Evolutionary conservation across 2,329 filamentous ascomycete species (phyloP), one percentile per base, ranked within the genome.

Genomic region (Aspergillus intermedius): DNA sequence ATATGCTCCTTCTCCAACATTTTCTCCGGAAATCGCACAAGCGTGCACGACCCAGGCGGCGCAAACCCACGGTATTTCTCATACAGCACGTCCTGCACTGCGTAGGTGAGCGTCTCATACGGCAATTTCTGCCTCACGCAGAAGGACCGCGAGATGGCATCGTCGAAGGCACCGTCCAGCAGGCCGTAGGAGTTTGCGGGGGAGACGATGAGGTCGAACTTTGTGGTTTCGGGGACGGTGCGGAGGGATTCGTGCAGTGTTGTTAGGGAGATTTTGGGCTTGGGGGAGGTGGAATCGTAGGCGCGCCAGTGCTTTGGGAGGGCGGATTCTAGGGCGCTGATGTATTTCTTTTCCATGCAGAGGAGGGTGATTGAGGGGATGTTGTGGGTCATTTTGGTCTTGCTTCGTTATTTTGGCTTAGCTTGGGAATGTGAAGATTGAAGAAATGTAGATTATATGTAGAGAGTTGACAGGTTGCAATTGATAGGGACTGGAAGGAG

Each of bases 91-190:
- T 45, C 44, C 55, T 80, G 77, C 1, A 66, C 74, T 5, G 67
- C 70, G 5, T 62, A 58, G 0, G 77, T 79, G 1, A 80, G 67
- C 1, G 75, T 74, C 17, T 68, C 54, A 53, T 79, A 79, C 46
- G 74, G 67, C 21, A 70, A 57, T 3, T 52, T 51, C 0, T 75
- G 75, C 3, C 7, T 15, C 37, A 54, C 58, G 1, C 73, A 72
- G 50, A 79, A 73, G 9, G 69, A 68, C 28, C 69, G 66, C 0
- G 76, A 78, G 47, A 80, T 75, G 21, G 77, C 77, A 53, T 78
- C 73, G 60, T 80, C 77, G 52, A 79, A 81, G 43, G 70, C 75
- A 23, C 78, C 78, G 52, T 80, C 77, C 1, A 81, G 69, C 1
- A 71, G 69, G 23, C 70, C 77, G 57, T 78, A 80, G 1, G 75